Base-by-base conservation (phyloP, 2,329 filamentous ascomycete genomes). In the Beauveria pseudobassiana region DNA sequence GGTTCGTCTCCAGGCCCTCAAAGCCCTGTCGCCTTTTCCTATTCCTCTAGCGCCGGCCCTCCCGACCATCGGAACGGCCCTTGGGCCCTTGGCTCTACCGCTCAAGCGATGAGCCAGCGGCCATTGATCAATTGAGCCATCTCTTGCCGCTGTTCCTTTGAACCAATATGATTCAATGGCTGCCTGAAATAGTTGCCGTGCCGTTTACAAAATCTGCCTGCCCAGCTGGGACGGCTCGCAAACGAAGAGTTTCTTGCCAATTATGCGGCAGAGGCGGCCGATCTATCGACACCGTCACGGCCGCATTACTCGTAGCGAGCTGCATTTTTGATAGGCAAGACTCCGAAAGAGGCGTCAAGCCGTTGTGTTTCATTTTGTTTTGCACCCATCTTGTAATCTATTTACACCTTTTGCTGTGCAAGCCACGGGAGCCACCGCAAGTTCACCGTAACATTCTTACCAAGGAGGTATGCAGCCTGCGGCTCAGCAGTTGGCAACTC, bases 1-100 rank as follows among this genome's bases (percentile, higher is more conserved):
- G 34, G 28, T 51, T 51, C 46, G 55, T 43, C 56, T 24, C 34
- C 34, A n/a, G 42, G 38, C 22, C 28, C n/a, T 30, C 28, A n/a
- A 43, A 16, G 7, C 24, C 48, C 53, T 30, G 40, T 30, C 7
- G 12, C 56, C 56, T 59, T 38, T 59, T 52, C 48, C 22, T 24
- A 49, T 38, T 34, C 18, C 26, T 59, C 46, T 59, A 45, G 57
- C 38, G 38, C 48, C 38, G 46, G 26, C 40, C 30, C 45, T 22
- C 56, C 45, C 46, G 22, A 59, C 22, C 38, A 59, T 16, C 48
- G 48, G 38, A 45, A 58, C 55, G 55, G 43, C 55, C 55, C 48
- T 45, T 34, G 24, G 55, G 43, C 55, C 55, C 48, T 45, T 34
- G 24, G n/a, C 34, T 38, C 34, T 16, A 16, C 34, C 28, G 30